Evolutionary conservation across 257 asterid genomes (phyloP).

Genomic region (Leonotis leonurus): DNA sequence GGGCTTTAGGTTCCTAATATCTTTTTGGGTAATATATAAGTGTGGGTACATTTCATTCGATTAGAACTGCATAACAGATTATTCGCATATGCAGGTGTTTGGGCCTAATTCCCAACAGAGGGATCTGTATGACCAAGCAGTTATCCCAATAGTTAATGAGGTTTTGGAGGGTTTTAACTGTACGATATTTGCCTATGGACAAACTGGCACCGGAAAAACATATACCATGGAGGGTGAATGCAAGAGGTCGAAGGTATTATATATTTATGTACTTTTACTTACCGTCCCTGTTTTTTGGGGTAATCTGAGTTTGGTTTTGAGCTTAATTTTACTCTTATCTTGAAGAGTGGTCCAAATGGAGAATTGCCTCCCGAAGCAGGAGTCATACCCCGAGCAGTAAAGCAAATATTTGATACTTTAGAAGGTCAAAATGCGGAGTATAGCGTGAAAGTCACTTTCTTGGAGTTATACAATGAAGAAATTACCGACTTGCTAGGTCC

Average conservation of each 20-base stretch:
- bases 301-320: not conserved
- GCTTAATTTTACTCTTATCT: constrained; percentile 1
- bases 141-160: constrained; percentile 74
- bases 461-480: constrained; percentile 87
- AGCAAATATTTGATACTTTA: constrained; percentile 74
- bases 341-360: constrained; percentile 63
- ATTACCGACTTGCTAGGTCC: constrained; percentile 80
- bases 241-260: constrained; percentile 65
- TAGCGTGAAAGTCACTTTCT: constrained; percentile 78
- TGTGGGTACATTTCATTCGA: not conserved
- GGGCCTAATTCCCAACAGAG: constrained; percentile 76
- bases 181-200: constrained; percentile 86
- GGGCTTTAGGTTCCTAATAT: not conserved
- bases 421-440: constrained; percentile 84
- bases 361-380: constrained; percentile 84
- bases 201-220: constrained; percentile 90
- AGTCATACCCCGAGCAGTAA: constrained; percentile 74
- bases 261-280: not conserved
- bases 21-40: not conserved
- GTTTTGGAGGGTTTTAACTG: constrained; percentile 87
- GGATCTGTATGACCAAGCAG: constrained; percentile 78
- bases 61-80: not conserved
- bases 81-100: constrained; percentile 48
- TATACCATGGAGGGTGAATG: constrained; percentile 94
- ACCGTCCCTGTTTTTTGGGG: not conserved